Evolutionary conservation across 192 early-diverging fungal species (phyloP), one percentile per base, ranked within the genome.

Genomic region (Podochytrium sp.): DNA sequence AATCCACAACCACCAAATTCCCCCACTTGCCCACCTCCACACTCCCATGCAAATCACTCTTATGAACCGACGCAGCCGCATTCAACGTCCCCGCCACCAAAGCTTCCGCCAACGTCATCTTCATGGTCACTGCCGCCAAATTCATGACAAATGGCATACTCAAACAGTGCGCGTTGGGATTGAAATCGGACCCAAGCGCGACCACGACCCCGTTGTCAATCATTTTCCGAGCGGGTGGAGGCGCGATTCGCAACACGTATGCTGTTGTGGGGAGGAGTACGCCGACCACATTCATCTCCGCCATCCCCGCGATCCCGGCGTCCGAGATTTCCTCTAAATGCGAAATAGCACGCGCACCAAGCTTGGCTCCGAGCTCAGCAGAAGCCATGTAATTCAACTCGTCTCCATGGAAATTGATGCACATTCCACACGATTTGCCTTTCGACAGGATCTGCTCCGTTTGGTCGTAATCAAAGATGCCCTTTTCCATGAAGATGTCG

Each of bases 111-210:
- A 74, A 32, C 0, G 72, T 74, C 72, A 74, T 65, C 2, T 35
- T 20, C 72, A 74, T 74, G 10, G 34, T 74, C 7, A 74, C 72
- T 2, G 61, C 60, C 3, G 72, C 58, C 18, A 74, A 37, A 50
- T 74, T 74, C 72, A 74, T 74, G 72, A 74, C 72, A 39, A 65
- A 65, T 37, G 72, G 72, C 72, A 74, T 74, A 14, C 43, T 52
- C 29, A 74, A 33, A 62, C 72, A 74, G 51, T 74, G 72, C 34
- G 72, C 72, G 34, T 74, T 74, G 14, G 72, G 72, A 40, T 74
- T 74, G 35, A 65, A 74, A 23, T 74, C 72, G 35, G 23, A 32
- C 3, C 72, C 72, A 34, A 74, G 62, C 2, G 61, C 60, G 7
- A 74, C 72, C 23, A 56, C 61, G 37, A 74, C 72, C 2, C 62